Conservation (phyloP, 345 rosid genomes). For the Tarenaya hassleriana region DNA sequence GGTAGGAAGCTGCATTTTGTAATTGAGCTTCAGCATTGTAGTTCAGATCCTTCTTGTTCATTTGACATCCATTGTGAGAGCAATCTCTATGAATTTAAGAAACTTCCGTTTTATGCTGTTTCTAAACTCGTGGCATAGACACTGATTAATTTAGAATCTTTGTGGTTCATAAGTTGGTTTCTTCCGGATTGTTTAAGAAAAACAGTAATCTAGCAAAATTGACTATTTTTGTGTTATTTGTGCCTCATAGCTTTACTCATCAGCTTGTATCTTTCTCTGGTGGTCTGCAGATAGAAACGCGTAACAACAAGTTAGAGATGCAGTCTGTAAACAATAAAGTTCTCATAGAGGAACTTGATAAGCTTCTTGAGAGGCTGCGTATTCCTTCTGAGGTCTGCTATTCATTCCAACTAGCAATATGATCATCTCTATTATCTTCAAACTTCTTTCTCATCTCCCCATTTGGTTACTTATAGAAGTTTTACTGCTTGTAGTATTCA, state of each 20-base stretch:
- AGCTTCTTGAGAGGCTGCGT: constrained; percentile 68
- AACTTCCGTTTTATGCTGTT: neutral
- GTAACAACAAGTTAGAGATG: constrained; percentile 96
- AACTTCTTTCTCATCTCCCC: constrained; percentile 11
- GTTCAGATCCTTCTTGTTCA: neutral
- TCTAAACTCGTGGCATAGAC: constrained; percentile 1
- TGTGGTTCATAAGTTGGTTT: neutral
- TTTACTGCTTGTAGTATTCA: constrained; percentile 62
- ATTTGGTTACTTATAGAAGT: constrained; percentile 23
- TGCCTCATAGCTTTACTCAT: constrained; percentile 14
- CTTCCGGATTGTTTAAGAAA: constrained; percentile 5
- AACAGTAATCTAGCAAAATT: neutral
- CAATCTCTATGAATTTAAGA: neutral
- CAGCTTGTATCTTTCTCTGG: constrained; percentile 12
- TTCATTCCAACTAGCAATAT: constrained; percentile 7
- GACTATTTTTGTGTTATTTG: constrained; percentile 7
- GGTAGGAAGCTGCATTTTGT: constrained; percentile 36
- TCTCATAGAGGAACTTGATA: constrained; percentile 90
- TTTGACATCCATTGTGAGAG: constrained; percentile 7
- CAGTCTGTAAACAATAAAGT: constrained; percentile 89
- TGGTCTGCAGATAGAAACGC: constrained; percentile 79
- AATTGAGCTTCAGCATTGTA: neutral
- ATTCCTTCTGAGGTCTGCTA: constrained; percentile 80
- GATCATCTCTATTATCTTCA: neutral
- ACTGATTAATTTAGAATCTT: neutral